Evolutionary conservation across 83 land plant genomes (phyloP).

Genomic region (Picea mariana): DNA sequence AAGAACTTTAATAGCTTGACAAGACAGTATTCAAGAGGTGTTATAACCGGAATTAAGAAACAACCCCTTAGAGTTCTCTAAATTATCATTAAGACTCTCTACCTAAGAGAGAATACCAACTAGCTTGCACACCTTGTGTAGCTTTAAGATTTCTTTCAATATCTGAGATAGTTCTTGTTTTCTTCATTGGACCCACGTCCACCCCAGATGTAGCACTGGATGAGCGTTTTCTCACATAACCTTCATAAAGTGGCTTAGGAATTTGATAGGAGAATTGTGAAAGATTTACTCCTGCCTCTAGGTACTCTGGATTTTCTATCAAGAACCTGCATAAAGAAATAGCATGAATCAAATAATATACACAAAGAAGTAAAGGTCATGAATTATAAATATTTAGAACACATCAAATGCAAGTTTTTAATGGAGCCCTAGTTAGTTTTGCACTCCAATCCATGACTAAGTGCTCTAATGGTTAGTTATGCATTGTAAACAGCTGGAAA

Average conservation of each 20-base stretch:
- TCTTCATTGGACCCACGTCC: neutral
- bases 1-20: neutral
- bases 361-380: too few relatives aligned
- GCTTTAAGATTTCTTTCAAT: neutral
- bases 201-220: neutral
- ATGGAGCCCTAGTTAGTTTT: too few relatives aligned
- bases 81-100: neutral
- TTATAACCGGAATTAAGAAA: neutral
- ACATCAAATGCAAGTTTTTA: too few relatives aligned
- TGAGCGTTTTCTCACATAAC: constrained; percentile 51
- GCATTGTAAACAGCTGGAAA: neutral
- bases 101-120: constrained; percentile 2
- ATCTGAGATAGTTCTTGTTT: neutral
- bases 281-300: constrained; percentile 26
- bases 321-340: constrained; percentile 40
- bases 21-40: neutral
- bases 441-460: neutral
- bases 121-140: constrained; percentile 18
- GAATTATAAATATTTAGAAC: too few relatives aligned
- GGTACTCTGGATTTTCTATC: constrained; percentile 50
- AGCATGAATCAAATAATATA: neutral
- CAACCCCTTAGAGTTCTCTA: neutral
- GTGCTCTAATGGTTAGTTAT: neutral
- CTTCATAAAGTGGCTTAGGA: constrained; percentile 58
- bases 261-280: constrained; percentile 58